These are phyloP conservation scores for Ampelomyces quisqualis DNA, from an alignment of 2,329 filamentous ascomycete genomes.

Conservation along the genomic window DNA sequence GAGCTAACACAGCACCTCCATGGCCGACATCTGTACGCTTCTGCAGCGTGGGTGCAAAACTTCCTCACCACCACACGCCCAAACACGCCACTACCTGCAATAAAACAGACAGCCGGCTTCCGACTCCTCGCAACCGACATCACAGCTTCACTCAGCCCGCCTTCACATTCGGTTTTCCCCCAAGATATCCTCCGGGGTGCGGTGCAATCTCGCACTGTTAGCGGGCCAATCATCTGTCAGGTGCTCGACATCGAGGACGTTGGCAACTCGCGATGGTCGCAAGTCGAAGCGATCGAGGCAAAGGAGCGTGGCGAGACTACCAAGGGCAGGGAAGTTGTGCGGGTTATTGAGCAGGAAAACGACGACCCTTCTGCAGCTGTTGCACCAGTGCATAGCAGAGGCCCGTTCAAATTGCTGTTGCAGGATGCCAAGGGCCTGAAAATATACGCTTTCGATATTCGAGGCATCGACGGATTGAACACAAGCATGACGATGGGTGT, in stretches of 20 bases:
- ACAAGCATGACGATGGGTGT: slow-evolving; percentile 72
- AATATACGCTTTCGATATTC: slow-evolving; percentile 72
- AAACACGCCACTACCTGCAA: slow-evolving; percentile 64
- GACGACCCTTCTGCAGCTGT: slow-evolving; percentile 37
- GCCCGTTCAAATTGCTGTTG: slow-evolving; percentile 78
- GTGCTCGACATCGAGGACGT: slow-evolving; percentile 86
- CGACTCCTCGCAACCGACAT: slow-evolving; percentile 80
- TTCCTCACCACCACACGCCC: slow-evolving; percentile 60
- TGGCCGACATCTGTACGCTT: slow-evolving; percentile 58
- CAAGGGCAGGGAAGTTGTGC: slow-evolving; percentile 77
- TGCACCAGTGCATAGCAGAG: slow-evolving; percentile 41
- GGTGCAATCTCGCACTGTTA: slow-evolving; percentile 58
- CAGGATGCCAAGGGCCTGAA: slow-evolving; percentile 72
- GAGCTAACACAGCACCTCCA: slow-evolving; percentile 56
- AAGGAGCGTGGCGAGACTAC: slow-evolving; percentile 71
- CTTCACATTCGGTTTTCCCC: slow-evolving; percentile 56
- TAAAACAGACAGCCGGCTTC: slow-evolving; percentile 77
- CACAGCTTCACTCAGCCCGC: slow-evolving; percentile 56
- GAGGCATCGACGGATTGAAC: slow-evolving; percentile 63
- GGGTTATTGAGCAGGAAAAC: slow-evolving; percentile 60
- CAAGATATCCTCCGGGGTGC: slow-evolving; percentile 57
- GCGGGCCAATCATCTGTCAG: slow-evolving; percentile 70
- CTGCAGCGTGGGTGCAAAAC: slow-evolving; percentile 61
- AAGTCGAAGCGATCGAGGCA: slow-evolving; percentile 78
- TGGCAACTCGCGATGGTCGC: slow-evolving; percentile 75